Evolutionary conservation across 2,329 filamentous ascomycete species (phyloP).

Genomic region (Nectriaceae sp.): DNA sequence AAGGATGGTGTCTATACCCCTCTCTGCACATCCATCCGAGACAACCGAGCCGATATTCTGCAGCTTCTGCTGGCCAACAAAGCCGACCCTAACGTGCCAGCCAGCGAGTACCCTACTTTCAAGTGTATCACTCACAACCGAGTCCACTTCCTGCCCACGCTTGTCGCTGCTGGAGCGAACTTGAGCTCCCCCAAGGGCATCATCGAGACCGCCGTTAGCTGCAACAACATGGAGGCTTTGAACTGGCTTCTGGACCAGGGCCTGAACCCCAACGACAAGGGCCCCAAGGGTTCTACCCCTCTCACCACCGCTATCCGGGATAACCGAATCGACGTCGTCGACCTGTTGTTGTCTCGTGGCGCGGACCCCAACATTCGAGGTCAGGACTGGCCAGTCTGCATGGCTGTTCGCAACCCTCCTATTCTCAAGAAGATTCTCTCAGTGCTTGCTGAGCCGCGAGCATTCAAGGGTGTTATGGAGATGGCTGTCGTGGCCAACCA

Average conservation of each 20-base stretch:
- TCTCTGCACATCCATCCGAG: constrained; percentile 67
- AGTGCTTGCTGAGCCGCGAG: constrained; percentile 57
- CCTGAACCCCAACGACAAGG: constrained; percentile 61
- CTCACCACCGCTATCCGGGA: constrained; percentile 68
- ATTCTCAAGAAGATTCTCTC: constrained; percentile 62
- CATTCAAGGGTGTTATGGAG: constrained; percentile 68
- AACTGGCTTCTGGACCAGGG: constrained; percentile 62
- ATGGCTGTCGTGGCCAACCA: constrained; percentile 68
- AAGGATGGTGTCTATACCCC: constrained; percentile 70
- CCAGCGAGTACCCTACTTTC: constrained; percentile 66
- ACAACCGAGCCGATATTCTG: constrained; percentile 64
- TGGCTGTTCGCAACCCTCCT: constrained; percentile 63
- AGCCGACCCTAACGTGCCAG: constrained; percentile 64
- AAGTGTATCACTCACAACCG: constrained; percentile 70
- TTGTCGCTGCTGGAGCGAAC: constrained; percentile 62
- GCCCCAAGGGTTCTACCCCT: constrained; percentile 58
- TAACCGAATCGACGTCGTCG: constrained; percentile 59
- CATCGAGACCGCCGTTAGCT: constrained; percentile 62
- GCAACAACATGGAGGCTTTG: constrained; percentile 62
- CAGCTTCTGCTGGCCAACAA: constrained; percentile 57
- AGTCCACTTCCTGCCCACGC: constrained; percentile 58
- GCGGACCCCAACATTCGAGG: constrained; percentile 65
- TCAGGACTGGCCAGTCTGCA: constrained; percentile 70
- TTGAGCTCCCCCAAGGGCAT: constrained; percentile 64
- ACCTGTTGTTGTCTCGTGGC: constrained; percentile 57